These are phyloP conservation scores for Platismatia glauca DNA, from an alignment of 495 filamentous ascomycete genomes.

Conservation along the genomic window DNA sequence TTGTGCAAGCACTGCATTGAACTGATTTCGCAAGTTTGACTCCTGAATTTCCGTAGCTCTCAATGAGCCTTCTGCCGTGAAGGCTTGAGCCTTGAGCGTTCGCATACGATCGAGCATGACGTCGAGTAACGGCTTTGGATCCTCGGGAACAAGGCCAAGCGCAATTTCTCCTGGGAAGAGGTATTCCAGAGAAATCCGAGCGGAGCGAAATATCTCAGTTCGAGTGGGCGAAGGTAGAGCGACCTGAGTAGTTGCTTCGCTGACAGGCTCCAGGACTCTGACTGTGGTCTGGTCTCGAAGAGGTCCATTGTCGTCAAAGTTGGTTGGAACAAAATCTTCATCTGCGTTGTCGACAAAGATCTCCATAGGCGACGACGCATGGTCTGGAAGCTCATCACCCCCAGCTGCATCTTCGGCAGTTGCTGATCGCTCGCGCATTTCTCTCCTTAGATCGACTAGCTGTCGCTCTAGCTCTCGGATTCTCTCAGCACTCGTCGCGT, in stretches of 20 bases:
- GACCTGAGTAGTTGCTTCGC: conserved; percentile 21
- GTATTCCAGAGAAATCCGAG: conserved; percentile 58
- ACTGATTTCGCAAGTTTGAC: conserved; percentile 34
- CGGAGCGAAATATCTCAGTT: conserved; percentile 44
- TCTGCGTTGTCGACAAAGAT: conserved; percentile 16
- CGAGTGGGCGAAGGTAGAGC: conserved; percentile 8
- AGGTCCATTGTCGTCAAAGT: conserved; percentile 5
- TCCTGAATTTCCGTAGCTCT: conserved; percentile 11
- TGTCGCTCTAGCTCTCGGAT: conserved; percentile 34
- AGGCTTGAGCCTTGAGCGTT: conserved; percentile 5
- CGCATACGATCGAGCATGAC: conserved; percentile 17
- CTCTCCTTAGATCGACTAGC: conserved; percentile 23
- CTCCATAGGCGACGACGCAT: neutral
- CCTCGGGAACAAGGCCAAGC: conserved; percentile 27
- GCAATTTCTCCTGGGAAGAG: conserved; percentile 55
- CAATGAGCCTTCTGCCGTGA: conserved; percentile 9
- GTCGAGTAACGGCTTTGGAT: conserved; percentile 19
- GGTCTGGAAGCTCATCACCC: neutral
- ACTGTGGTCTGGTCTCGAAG: conserved; percentile 6
- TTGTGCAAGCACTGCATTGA: conserved; percentile 33
- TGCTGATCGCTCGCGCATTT: conserved; percentile 16
- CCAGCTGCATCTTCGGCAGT: conserved; percentile 2
- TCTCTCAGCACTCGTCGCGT: conserved; percentile 21
- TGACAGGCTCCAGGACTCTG: neutral
- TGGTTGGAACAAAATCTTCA: conserved; percentile 4